Conservation (phyloP, 2,329 filamentous ascomycete species). For the Botrytis medusae region DNA sequence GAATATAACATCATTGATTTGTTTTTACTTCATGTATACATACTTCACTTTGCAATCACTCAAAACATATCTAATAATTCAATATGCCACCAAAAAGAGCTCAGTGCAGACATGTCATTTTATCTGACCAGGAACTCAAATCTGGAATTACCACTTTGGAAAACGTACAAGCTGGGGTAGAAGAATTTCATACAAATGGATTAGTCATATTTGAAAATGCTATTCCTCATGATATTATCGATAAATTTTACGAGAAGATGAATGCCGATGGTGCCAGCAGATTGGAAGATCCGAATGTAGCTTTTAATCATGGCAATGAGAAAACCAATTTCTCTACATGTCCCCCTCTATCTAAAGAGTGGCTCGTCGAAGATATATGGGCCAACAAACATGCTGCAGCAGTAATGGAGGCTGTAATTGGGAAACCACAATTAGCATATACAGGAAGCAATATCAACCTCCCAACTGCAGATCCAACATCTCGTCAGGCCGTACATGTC, state of each 20-base stretch:
- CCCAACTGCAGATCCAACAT: constrained; percentile 32
- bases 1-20: background rate
- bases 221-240: constrained; percentile 11
- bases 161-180: constrained; percentile 12
- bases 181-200: constrained; percentile 18
- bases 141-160: constrained; percentile 10
- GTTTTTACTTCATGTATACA: background rate
- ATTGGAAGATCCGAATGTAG: constrained; percentile 8
- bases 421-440: constrained; percentile 40
- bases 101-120: background rate
- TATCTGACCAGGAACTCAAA: constrained; percentile 16
- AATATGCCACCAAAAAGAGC: background rate
- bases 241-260: constrained; percentile 14
- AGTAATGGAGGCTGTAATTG: constrained; percentile 40
- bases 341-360: constrained; percentile 40
- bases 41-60: background rate
- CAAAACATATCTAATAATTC: background rate
- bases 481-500: constrained; percentile 56
- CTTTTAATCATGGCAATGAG: constrained; percentile 48
- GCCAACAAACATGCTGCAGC: constrained; percentile 42
- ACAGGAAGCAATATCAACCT: constrained; percentile 40
- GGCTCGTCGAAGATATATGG: constrained; percentile 43
- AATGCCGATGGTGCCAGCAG: background rate
- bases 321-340: constrained; percentile 46
- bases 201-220: constrained; percentile 20